A percentile compares a stretch with the other conserved stretches of the same genome.
These are phyloP conservation scores for Torrubiellomyces zombiae DNA, from an alignment of 2,329 filamentous ascomycete genomes.

Conservation along the genomic window DNA sequence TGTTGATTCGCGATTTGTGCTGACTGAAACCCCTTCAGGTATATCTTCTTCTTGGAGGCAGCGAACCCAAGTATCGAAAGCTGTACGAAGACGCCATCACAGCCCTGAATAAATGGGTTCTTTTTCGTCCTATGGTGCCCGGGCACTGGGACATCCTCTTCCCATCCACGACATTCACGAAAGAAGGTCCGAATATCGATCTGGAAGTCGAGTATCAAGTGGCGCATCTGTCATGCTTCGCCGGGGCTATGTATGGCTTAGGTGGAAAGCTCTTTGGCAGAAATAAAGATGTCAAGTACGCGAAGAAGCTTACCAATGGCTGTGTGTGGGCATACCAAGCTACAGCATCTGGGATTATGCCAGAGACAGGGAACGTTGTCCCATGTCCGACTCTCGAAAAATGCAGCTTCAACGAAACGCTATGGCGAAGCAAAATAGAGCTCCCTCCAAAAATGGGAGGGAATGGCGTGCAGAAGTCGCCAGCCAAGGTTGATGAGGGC, in stretches of 20 bases:
- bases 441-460: too few species aligned
- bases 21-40: constrained; percentile 24
- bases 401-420: constrained; percentile 34
- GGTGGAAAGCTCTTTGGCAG: constrained; percentile 37
- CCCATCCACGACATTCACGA: constrained; percentile 42
- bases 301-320: constrained; percentile 31
- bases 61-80: constrained; percentile 51
- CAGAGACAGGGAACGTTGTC: constrained; percentile 28
- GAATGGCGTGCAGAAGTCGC: too few species aligned
- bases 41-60: constrained; percentile 60
- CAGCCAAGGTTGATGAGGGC: too few species aligned
- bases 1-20: background rate
- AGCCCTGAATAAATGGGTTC: constrained; percentile 53
- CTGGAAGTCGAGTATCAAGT: constrained; percentile 39
- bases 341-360: constrained; percentile 43
- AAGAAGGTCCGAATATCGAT: constrained; percentile 22
- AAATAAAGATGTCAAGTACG: constrained; percentile 27
- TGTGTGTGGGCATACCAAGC: constrained; percentile 39
- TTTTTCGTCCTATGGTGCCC: constrained; percentile 62
- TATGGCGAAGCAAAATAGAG: too few species aligned
- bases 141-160: constrained; percentile 56
- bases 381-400: constrained; percentile 29
- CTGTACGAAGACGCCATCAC: constrained; percentile 56
- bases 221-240: constrained; percentile 49
- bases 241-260: constrained; percentile 48